Base-by-base conservation (phyloP, 805 yeast genomes). In the Pichia heedii region DNA sequence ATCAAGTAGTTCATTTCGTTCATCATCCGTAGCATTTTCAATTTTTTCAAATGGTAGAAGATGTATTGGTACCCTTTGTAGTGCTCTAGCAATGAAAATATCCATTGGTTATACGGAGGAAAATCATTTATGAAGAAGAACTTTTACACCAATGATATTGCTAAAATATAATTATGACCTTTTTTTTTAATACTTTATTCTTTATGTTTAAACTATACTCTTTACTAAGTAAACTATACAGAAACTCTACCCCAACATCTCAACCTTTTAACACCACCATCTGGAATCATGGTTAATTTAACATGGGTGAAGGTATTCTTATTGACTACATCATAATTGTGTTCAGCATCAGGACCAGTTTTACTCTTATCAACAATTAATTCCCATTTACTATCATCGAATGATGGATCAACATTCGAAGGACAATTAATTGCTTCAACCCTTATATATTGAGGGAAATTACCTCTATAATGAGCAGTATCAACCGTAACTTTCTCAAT, bases 381-480 rank as follows among this genome's bases (percentile, higher is more conserved):
- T 22, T 62, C 65, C 97, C 97, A 90, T 11, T 62, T 54, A 1
- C 63, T 43, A 34, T 71, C 66, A 37, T 69, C 74, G 40, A 60
- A 56, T 3, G 77, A 69, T 9, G 66, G 63, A 10, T 63, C 63
- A 15, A 56, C 55, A 7, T 50, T 50, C 7, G 63, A 42, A 8
- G 27, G 11, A n/a, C 37, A 22, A 8, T 51, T 56, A 40, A 80
- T 58, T 3, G 79, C 96, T 56, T 84, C 79, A n/a, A 89, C 67
- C 39, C 74, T 68, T 50, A 89, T 63, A 52, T 69, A 73, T 63
- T 88, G 95, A 0, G 98, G 98, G 73, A 80, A 90, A 67, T 90
- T 90, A 20, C 98, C 98, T 61, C 94, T 73, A 70, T 78, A 90
- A 63, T 86, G 90, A 4, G 96, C 96, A 10, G 98, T 90, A 62